A percentile compares a stretch with the other conserved stretches of the same genome.
phyloP scores from a whole-genome alignment of 2,329 filamentous ascomycete species.

The Colletotrichum horii region DNA sequence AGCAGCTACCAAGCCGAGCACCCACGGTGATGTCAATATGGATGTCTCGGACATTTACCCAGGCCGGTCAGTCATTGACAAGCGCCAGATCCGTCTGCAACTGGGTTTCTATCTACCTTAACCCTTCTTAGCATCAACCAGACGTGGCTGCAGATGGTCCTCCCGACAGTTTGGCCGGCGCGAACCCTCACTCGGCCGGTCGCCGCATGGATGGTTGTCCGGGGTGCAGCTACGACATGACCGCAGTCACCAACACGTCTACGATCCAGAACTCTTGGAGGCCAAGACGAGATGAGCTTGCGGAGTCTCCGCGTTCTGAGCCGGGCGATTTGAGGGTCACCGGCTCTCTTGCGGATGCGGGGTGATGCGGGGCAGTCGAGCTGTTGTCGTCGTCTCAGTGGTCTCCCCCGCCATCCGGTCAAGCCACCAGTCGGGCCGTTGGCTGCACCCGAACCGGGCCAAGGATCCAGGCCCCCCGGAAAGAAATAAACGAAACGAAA shows the following conservation, averaged over 20 bases:
- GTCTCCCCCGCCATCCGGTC: conserved; percentile 13
- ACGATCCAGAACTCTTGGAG: background rate
- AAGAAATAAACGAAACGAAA: background rate
- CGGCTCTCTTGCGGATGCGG: conserved; percentile 1
- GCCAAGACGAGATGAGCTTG: background rate
- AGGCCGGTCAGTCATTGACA: background rate
- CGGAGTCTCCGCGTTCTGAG: conserved; percentile 10
- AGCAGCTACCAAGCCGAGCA: background rate
- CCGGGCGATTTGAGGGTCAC: background rate
- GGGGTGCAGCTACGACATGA: background rate
- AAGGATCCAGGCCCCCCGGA: background rate
- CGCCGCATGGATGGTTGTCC: background rate
- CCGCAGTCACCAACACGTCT: background rate
- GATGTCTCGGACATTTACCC: background rate
- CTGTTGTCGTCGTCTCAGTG: background rate
- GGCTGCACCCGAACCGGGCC: background rate
- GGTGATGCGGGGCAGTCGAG: conserved; percentile 9
- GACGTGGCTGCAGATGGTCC: background rate
- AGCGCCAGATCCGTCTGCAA: too few relatives aligned
- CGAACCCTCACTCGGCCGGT: background rate
- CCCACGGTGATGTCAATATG: background rate
- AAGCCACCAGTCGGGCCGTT: conserved; percentile 22
- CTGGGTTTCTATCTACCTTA: background rate
- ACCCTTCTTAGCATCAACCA: background rate
- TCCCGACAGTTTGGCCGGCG: conserved; percentile 5